A percentile compares a stretch with the other conserved stretches of the same genome.
These are phyloP conservation scores for Thielaviopsis euricoi DNA, from an alignment of 2,329 filamentous ascomycete species.

Conservation along the genomic window DNA sequence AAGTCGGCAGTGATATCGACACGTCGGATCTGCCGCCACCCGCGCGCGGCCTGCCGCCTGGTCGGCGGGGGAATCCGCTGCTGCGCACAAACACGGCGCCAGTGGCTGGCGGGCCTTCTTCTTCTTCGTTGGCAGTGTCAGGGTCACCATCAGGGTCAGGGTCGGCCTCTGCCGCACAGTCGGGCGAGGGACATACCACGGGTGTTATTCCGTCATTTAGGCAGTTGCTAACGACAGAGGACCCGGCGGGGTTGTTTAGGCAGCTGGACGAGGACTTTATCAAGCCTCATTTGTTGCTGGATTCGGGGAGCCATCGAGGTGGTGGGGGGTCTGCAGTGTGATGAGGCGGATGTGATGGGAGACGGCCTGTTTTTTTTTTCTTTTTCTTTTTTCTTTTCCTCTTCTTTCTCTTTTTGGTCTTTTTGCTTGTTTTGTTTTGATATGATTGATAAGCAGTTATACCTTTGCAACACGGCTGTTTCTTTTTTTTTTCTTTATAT, in stretches of 20 bases:
- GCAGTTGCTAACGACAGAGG: slow-evolving; percentile 68
- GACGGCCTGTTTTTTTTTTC: neutral
- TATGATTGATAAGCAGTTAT: neutral
- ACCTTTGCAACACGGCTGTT: neutral
- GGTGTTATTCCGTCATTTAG: slow-evolving; percentile 39
- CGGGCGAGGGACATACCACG: neutral
- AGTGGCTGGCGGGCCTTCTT: too few species aligned
- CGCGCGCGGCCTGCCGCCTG: slow-evolving; percentile 28
- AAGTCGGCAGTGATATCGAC: slow-evolving; percentile 48
- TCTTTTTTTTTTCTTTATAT: neutral
- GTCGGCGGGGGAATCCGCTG: slow-evolving; percentile 13
- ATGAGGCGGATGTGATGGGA: too few species aligned
- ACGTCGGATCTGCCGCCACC: slow-evolving; percentile 50
- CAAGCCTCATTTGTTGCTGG: slow-evolving; percentile 76
- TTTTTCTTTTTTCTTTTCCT: neutral
- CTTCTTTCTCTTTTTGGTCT: neutral
- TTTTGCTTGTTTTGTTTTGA: neutral
- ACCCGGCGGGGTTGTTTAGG: slow-evolving; percentile 77
- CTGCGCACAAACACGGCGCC: slow-evolving; percentile 8
- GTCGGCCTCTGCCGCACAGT: too few species aligned
- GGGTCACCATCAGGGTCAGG: slow-evolving; percentile 2
- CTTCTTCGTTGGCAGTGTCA: neutral
- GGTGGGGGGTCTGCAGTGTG: slow-evolving; percentile 17
- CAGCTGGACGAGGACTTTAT: slow-evolving; percentile 94
- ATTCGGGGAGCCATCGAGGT: slow-evolving; percentile 30